Percentiles rank a stretch among this genome's conserved stretches.
Conservation (phyloP, 164 flowering plant genomes). For the Liquidambar formosana region DNA sequence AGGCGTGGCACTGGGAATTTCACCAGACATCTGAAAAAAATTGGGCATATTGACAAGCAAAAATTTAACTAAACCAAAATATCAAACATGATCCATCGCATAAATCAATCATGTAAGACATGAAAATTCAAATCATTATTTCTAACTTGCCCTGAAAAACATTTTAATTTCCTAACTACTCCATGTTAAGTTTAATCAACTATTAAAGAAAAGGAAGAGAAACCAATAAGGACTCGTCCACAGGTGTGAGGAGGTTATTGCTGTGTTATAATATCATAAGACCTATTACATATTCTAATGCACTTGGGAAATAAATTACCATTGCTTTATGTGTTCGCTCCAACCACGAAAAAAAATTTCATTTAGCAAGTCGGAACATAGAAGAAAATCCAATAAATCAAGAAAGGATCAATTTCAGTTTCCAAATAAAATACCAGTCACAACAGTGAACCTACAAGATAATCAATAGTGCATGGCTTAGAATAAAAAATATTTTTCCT, state of each 20-base stretch:
- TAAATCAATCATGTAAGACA: background rate
- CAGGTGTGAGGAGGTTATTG: background rate
- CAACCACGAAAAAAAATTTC: too few relatives aligned
- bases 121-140: background rate
- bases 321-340: background rate
- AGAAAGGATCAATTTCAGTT: too few relatives aligned
- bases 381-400: too few relatives aligned
- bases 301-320: background rate
- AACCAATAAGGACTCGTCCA: background rate
- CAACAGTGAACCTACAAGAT: too few relatives aligned
- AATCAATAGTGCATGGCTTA: too few relatives aligned
- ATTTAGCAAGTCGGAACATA: too few relatives aligned
- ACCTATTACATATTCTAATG: background rate
- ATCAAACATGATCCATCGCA: background rate
- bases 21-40: constrained; percentile 77
- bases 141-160: background rate
- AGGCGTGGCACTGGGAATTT: constrained; percentile 76
- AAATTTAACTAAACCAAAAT: background rate
- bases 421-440: too few relatives aligned
- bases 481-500: too few relatives aligned
- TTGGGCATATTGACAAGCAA: background rate
- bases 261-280: background rate
- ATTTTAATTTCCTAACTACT: background rate
- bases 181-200: background rate
- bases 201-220: background rate